Percentiles rank a stretch among this genome's conserved stretches.
Conservation (phyloP, 1,139 yeast genomes). For the Zygosaccharomyces pseudobailii region DNA sequence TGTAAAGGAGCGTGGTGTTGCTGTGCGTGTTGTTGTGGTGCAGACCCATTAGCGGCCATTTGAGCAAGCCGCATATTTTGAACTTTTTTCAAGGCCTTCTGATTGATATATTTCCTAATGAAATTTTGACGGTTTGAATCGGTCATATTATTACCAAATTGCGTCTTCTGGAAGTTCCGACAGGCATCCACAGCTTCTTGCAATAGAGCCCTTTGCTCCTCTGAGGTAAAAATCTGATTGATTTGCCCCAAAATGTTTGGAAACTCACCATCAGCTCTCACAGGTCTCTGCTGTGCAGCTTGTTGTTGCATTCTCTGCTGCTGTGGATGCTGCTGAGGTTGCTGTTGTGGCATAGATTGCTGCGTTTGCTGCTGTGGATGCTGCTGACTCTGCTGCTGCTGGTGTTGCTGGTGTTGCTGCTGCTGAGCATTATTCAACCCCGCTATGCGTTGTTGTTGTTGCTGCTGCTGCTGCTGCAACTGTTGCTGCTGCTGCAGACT, state of each 20-base stretch:
- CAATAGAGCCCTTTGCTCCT: slow-evolving; percentile 33
- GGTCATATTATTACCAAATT: slow-evolving; percentile 26
- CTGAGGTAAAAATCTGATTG: slow-evolving; percentile 35
- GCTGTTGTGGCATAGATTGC: slow-evolving; percentile 6
- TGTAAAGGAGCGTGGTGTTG: slow-evolving; percentile 7
- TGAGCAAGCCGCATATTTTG: slow-evolving; percentile 31
- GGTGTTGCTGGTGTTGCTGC: slow-evolving; percentile 9
- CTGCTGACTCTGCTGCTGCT: slow-evolving; percentile 9
- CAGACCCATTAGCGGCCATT: slow-evolving; percentile 13
- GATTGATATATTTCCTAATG: slow-evolving; percentile 37
- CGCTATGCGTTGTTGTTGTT: slow-evolving; percentile 3
- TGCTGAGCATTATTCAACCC: slow-evolving; percentile 14
- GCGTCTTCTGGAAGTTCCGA: slow-evolving; percentile 28
- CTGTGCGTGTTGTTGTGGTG: slow-evolving; percentile 11
- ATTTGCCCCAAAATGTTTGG: slow-evolving; percentile 36
- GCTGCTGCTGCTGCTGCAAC: slow-evolving; percentile 22
- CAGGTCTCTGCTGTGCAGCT: slow-evolving; percentile 20
- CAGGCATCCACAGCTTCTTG: slow-evolving; percentile 33
- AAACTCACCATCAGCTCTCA: slow-evolving; percentile 25
- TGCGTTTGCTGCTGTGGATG: slow-evolving; percentile 7
- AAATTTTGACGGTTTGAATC: slow-evolving; percentile 29
- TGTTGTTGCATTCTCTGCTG: slow-evolving; percentile 17
- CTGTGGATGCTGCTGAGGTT: slow-evolving; percentile 19
- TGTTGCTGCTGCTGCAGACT: slow-evolving; percentile 25
- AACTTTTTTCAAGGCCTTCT: slow-evolving; percentile 39